Evolutionary conservation across 768 basidiomycete genomes (phyloP).

Genomic region (Hydnum rufescens): DNA sequence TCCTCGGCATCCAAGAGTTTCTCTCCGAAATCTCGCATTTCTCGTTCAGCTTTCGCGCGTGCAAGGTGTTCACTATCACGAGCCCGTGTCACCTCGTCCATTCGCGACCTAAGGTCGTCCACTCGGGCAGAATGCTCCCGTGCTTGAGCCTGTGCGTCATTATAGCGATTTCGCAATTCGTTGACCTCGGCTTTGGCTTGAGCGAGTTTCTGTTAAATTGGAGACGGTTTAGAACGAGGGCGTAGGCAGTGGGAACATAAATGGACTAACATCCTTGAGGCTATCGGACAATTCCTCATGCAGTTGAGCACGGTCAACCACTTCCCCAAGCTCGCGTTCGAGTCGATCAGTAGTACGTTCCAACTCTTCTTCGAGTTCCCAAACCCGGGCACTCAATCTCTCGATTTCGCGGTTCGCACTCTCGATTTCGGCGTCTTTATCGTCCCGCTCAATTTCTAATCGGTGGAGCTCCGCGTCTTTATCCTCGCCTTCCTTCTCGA

Average conservation of each 20-base stretch:
- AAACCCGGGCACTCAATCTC: constrained; percentile 56
- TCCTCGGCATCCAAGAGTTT: background rate
- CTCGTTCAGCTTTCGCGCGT: constrained; percentile 29
- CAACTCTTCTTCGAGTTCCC: constrained; percentile 65
- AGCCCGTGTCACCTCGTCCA: constrained; percentile 46
- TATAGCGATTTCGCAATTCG: constrained; percentile 42
- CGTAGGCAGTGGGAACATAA: background rate
- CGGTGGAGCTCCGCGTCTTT: constrained; percentile 51
- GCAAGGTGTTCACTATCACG: constrained; percentile 36
- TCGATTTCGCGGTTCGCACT: constrained; percentile 59
- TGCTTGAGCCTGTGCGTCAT: constrained; percentile 37
- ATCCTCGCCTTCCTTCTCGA: constrained; percentile 42
- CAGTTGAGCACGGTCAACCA: constrained; percentile 42
- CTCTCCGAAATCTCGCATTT: background rate
- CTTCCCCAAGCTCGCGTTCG: constrained; percentile 51
- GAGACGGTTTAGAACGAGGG: constrained; percentile 1
- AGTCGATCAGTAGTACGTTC: constrained; percentile 28
- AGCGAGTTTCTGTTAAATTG: constrained; percentile 51
- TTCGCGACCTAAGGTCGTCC: constrained; percentile 56
- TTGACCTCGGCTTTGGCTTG: constrained; percentile 43
- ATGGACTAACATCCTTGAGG: background rate
- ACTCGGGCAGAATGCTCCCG: constrained; percentile 48
- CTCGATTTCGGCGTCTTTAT: constrained; percentile 67
- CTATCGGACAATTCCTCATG: constrained; percentile 31
- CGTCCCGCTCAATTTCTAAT: constrained; percentile 45